These are phyloP conservation scores for Scleromitrula shiraiana DNA, from an alignment of 2,329 filamentous ascomycete genomes.

Conservation along the genomic window DNA sequence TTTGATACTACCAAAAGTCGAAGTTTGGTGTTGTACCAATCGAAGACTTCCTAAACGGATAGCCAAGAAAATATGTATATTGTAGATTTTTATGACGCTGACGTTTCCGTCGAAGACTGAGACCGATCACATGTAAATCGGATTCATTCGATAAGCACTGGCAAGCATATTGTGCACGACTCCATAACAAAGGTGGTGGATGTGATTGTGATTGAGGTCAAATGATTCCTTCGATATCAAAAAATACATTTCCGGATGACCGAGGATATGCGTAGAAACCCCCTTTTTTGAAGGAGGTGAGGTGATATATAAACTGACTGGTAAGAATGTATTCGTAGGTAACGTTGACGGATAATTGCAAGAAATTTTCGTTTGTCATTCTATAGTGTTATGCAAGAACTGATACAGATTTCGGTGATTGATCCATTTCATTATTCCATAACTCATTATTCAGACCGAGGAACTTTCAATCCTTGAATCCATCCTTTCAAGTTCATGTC, in stretches of 20 bases:
- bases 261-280: neutral
- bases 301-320: neutral
- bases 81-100: no score
- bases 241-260: neutral
- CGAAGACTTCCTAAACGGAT: no score
- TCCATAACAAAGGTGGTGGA: no score
- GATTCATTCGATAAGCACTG: neutral
- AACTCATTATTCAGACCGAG: no score
- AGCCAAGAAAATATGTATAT: no score
- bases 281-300: neutral
- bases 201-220: neutral
- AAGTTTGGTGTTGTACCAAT: no score
- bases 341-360: neutral
- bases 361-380: neutral
- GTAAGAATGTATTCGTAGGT: neutral
- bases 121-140: constrained; percentile 1
- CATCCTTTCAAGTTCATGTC: no score
- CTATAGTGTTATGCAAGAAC: neutral
- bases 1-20: no score
- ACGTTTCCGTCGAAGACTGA: no score
- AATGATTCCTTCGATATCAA: constrained; percentile 3
- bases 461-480: no score
- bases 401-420: neutral
- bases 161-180: neutral
- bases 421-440: no score